Evolutionary conservation across 495 filamentous ascomycete genomes (phyloP), one percentile per base, ranked within the genome.

Genomic region (Talaromyces thailandensis): DNA sequence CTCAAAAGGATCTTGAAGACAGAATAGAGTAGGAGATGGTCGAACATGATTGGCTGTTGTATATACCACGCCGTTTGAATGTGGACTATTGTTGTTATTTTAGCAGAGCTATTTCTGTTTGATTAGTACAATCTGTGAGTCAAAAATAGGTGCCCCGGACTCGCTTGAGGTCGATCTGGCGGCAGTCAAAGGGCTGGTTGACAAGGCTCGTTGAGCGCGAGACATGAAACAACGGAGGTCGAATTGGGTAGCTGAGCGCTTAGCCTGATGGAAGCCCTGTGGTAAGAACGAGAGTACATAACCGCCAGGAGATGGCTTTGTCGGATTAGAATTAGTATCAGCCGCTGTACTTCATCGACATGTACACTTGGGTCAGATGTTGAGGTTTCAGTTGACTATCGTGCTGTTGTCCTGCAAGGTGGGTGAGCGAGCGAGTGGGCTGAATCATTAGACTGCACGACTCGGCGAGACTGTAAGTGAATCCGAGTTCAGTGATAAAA

Each of bases 171-270:
- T 57, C 29, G 55, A 29, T 35, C 28, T 32, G 23, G 50, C 24
- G 26, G 26, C 25, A 31, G 40, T 50, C 43, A 50, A 50, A 61
- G 43, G 59, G 50, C 26, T 61, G 59, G 59, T 51, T 53, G 59
- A 53, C 43, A 52, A 24, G 12, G 40, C 59, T 31, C 43, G 43
- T 0, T 23, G 23, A 28, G 24, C 11, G 26, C 12, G 5, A 52
- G 59, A 18, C 40, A 24, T 61, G 59, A 61, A 61, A 61, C 59
- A 51, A 16, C 58, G 51, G 51, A 25, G 23, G 51, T 26, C 51
- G 51, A 28, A 55, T 55, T 28, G 23, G 51, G 51, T 26, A 55
- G 51, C 26, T 28, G 26, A 55, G 51, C 51, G 51, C n/a, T 28
- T 45, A 40, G 18, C 16, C 26, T 31, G 5, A 25, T 12, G 25